These are phyloP conservation scores for Thermothielavioides terrestris DNA, from an alignment of 495 filamentous ascomycete genomes.

Conservation along the genomic window DNA sequence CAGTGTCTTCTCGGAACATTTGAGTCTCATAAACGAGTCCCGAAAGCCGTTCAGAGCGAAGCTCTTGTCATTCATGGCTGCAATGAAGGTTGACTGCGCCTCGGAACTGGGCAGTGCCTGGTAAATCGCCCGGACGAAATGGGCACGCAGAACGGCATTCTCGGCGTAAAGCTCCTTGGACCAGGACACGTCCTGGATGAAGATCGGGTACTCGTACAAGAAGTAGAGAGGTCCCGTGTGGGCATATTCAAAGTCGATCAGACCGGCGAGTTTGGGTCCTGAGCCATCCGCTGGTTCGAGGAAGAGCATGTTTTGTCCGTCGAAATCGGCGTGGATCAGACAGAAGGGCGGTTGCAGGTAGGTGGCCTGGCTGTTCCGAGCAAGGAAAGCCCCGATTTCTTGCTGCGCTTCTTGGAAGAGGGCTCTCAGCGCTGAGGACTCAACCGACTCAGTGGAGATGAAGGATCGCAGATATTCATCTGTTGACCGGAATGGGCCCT, in stretches of 20 bases:
- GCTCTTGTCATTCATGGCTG: not conserved
- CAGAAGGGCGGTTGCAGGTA: not conserved
- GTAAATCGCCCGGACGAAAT: not conserved
- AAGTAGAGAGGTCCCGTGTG: not conserved
- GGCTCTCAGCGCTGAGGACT: not conserved
- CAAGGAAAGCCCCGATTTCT: not conserved
- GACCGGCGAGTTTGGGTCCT: not conserved
- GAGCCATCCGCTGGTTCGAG: not conserved
- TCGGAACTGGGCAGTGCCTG: not conserved
- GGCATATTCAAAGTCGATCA: slow-evolving; percentile 3
- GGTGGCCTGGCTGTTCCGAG: not conserved
- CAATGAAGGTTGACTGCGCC: not conserved
- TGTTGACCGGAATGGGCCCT: not conserved
- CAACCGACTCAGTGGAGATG: not conserved
- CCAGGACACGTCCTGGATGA: slow-evolving; percentile 1
- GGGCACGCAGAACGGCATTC: not conserved
- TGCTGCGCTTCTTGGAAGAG: not conserved
- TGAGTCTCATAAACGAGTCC: not conserved
- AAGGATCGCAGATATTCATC: not conserved
- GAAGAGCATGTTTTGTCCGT: not conserved
- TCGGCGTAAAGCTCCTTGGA: not conserved
- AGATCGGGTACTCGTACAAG: slow-evolving; percentile 3
- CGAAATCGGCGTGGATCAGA: not conserved
- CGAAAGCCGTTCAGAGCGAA: not conserved
- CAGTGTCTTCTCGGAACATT: not conserved